Conservation (phyloP, 345 rosid genomes). For the Dipteronia sinensis region DNA sequence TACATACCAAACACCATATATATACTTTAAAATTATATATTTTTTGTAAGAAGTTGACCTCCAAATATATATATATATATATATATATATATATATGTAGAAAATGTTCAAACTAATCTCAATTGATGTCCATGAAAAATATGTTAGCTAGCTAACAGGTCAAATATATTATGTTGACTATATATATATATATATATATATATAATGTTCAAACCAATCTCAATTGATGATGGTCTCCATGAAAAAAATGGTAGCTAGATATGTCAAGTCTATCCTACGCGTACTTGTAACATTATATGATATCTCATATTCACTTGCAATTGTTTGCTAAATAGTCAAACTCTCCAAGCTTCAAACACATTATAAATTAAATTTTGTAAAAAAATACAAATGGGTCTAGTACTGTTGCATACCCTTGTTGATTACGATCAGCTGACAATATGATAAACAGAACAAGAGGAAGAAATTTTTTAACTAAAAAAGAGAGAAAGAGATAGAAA, state of each 20-base stretch:
- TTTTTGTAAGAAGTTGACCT: slow-evolving; percentile 9
- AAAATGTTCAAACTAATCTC: background rate
- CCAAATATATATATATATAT: background rate
- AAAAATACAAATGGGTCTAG: background rate
- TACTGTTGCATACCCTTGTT: slow-evolving; percentile 5
- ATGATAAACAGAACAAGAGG: background rate
- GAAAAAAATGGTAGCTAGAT: background rate
- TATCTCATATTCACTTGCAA: background rate
- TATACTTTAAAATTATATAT: background rate
- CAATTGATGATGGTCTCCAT: background rate
- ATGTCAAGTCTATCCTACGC: slow-evolving; percentile 27
- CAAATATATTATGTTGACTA: too few species aligned
- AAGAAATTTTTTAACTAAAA: background rate
- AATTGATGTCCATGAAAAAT: background rate
- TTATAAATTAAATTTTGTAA: background rate
- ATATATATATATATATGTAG: background rate
- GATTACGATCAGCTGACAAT: slow-evolving; percentile 10
- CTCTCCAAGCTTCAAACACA: background rate
- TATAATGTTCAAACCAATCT: background rate
- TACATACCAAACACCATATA: background rate
- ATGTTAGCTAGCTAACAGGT: background rate
- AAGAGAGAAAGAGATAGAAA: too few species aligned
- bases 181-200: too few species aligned
- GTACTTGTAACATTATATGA: background rate
- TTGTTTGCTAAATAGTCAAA: background rate